A percentile compares a stretch with the other conserved stretches of the same genome.
phyloP scores from a whole-genome alignment of 2,329 filamentous ascomycete genomes.

The Rhynchosporium graminicola region DNA sequence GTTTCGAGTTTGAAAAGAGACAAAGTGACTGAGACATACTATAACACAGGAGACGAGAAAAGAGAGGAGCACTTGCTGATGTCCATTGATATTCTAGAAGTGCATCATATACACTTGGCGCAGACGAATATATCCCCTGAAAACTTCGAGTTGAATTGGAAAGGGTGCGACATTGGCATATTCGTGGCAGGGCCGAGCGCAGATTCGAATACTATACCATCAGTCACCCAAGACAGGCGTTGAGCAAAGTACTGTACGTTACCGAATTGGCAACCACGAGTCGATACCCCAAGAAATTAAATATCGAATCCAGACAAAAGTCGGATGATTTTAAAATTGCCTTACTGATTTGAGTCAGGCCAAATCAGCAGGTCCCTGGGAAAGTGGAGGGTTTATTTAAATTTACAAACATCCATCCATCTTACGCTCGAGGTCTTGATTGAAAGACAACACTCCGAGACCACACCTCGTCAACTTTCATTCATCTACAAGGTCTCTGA shows the following conservation, averaged over 20 bases:
- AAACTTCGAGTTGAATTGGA: constrained; percentile 25
- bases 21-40: background rate
- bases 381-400: background rate
- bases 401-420: background rate
- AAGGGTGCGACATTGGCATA: constrained; percentile 34
- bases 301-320: constrained; percentile 1
- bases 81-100: constrained; percentile 23
- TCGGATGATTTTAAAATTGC: constrained; percentile 8
- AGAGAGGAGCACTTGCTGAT: constrained; percentile 22
- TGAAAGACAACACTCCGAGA: constrained; percentile 1
- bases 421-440: background rate
- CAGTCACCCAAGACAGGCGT: background rate
- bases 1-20: constrained; percentile 3
- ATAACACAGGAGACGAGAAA: constrained; percentile 7
- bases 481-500: background rate
- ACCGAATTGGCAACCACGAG: constrained; percentile 8
- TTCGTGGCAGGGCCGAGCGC: constrained; percentile 37
- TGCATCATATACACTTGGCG: constrained; percentile 19
- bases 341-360: constrained; percentile 10
- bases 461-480: background rate
- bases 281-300: constrained; percentile 1
- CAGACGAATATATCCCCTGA: constrained; percentile 18
- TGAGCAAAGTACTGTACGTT: constrained; percentile 5
- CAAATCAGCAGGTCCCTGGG: constrained; percentile 6
- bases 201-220: constrained; percentile 12